Evolutionary conservation across 1,139 yeast species (phyloP).

Genomic region (Taiozyma sp.): DNA sequence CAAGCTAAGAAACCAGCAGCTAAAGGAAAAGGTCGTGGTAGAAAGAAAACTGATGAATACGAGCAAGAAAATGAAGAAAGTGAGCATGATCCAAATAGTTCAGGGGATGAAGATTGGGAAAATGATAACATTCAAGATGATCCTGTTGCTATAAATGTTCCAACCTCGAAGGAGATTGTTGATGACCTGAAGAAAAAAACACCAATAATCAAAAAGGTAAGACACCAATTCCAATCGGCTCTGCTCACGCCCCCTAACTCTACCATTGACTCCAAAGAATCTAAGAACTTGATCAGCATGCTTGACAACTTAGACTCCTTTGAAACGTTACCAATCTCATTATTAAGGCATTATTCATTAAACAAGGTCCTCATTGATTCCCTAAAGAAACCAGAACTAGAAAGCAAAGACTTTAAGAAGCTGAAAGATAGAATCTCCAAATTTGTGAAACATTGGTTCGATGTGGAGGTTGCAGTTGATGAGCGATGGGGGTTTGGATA

Average conservation of each 20-base stretch:
- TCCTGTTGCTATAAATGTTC: constrained; percentile 16
- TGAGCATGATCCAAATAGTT: constrained; percentile 7
- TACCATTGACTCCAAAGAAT: constrained; percentile 4
- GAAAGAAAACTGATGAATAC: constrained; percentile 1
- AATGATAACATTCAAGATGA: constrained; percentile 11
- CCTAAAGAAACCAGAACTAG: constrained; percentile 30
- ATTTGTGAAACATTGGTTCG: constrained; percentile 22
- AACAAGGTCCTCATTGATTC: constrained; percentile 27
- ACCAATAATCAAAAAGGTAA: constrained; percentile 15
- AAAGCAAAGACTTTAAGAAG: constrained; percentile 10
- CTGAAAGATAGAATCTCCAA: constrained; percentile 16
- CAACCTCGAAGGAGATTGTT: constrained; percentile 12
- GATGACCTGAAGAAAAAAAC: constrained; percentile 15
- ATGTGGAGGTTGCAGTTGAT: constrained; percentile 11
- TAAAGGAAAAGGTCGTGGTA: neutral
- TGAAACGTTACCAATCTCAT: constrained; percentile 16
- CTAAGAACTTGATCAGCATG: constrained; percentile 2
- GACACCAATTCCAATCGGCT: constrained; percentile 9
- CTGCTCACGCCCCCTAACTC: constrained; percentile 10
- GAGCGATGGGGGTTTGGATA: constrained; percentile 21
- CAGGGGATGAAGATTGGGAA: constrained; percentile 24
- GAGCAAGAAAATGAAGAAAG: constrained; percentile 1
- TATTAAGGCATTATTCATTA: constrained; percentile 27
- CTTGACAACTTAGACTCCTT: constrained; percentile 11
- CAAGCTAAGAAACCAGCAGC: constrained; percentile 2